Evolutionary conservation across 257 asterid genomes (phyloP).

Genomic region (Plectranthus barbatus): DNA sequence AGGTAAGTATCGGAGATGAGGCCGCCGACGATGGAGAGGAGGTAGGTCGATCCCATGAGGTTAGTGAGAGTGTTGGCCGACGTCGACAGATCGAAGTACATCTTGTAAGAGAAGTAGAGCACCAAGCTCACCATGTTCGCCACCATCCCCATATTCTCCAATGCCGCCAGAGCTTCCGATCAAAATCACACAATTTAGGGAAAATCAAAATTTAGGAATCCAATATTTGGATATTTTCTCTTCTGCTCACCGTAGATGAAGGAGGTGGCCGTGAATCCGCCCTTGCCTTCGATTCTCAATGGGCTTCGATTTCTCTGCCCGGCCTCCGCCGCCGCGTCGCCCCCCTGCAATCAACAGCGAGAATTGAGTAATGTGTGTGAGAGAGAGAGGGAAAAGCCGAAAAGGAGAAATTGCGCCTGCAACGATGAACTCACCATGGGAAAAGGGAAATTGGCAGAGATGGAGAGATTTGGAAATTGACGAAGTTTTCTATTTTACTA

Average conservation of each 20-base stretch:
- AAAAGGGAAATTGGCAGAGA: conserved; percentile 2
- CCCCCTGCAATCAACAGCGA: conserved; percentile 30
- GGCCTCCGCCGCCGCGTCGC: conserved; percentile 36
- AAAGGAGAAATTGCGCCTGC: background rate
- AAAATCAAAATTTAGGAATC: too few species aligned
- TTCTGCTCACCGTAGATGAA: conserved; percentile 49
- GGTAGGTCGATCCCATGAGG: conserved; percentile 52
- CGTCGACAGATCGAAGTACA: conserved; percentile 48
- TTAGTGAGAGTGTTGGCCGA: conserved; percentile 63
- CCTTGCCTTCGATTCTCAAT: conserved; percentile 28
- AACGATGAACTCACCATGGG: conserved; percentile 18
- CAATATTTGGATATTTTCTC: background rate
- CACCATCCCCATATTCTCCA: conserved; percentile 57
- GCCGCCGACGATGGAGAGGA: conserved; percentile 55
- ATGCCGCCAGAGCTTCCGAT: conserved; percentile 35
- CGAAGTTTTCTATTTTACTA: background rate
- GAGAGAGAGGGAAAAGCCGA: background rate
- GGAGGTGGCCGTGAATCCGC: conserved; percentile 63
- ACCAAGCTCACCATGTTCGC: conserved; percentile 60
- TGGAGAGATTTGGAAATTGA: background rate
- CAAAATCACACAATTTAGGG: background rate
- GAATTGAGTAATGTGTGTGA: background rate
- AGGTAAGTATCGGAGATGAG: conserved; percentile 58
- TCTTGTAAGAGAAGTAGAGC: conserved; percentile 50
- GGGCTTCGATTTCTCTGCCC: conserved; percentile 14